Conservation (phyloP, 306 rosid species). For the Casuarina cunninghamiana region DNA sequence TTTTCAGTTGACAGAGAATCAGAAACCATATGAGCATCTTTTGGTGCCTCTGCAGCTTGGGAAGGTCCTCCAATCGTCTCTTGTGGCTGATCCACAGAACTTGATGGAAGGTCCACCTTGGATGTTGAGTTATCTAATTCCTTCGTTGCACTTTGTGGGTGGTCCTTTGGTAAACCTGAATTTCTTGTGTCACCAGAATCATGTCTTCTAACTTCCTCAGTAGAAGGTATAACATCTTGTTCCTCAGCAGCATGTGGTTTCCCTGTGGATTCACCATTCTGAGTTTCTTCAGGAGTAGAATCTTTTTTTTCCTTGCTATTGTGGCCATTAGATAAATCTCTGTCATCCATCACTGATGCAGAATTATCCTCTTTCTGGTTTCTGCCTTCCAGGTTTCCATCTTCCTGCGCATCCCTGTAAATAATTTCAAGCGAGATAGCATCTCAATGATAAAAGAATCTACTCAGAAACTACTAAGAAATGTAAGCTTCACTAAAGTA, state of each 20-base stretch:
- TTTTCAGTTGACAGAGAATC: conserved; percentile 42
- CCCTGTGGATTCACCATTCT: conserved; percentile 39
- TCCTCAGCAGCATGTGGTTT: conserved; percentile 37
- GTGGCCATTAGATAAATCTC: conserved; percentile 37
- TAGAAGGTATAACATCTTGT: conserved; percentile 30
- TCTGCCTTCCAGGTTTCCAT: conserved; percentile 39
- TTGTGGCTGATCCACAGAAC: conserved; percentile 40
- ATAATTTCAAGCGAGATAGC: conserved; percentile 38
- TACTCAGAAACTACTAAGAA: conserved; percentile 19
- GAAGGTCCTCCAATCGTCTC: conserved; percentile 48
- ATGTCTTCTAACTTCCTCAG: conserved; percentile 35
- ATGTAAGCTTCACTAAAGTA: conserved; percentile 29
- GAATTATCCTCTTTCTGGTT: conserved; percentile 45
- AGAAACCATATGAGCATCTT: conserved; percentile 38
- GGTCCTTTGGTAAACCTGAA: conserved; percentile 43
- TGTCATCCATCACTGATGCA: conserved; percentile 33
- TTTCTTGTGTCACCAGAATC: conserved; percentile 41
- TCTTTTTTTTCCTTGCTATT: conserved; percentile 36
- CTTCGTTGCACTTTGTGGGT: conserved; percentile 33
- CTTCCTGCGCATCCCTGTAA: conserved; percentile 44
- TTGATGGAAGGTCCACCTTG: conserved; percentile 44
- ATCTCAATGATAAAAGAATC: conserved; percentile 31
- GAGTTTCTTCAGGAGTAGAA: conserved; percentile 43
- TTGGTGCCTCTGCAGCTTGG: conserved; percentile 30
- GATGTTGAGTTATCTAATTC: conserved; percentile 41